Evolutionary conservation across 2,329 filamentous ascomycete genomes (phyloP).

Genomic region (Calonectria ilicicola): DNA sequence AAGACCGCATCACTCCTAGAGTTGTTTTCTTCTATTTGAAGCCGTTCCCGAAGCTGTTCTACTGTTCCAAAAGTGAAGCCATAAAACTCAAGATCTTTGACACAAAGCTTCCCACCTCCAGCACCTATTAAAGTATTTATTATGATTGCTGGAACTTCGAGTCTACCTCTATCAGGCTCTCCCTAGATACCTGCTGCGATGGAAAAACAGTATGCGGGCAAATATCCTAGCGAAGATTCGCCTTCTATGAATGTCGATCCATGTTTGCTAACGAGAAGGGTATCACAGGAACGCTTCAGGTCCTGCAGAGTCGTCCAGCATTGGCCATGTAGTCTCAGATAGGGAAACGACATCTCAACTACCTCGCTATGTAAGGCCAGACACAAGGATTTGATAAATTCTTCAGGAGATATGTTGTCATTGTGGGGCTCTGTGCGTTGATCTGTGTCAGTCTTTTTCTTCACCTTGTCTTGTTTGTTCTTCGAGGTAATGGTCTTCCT

Average conservation of each 20-base stretch:
- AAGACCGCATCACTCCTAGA: too few relatives aligned
- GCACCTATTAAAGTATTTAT: too few relatives aligned
- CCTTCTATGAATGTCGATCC: neutral
- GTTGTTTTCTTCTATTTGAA: neutral
- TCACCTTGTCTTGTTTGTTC: slow-evolving; percentile 25
- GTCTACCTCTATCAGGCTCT: too few relatives aligned
- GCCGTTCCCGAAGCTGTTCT: neutral
- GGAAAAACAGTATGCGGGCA: too few relatives aligned
- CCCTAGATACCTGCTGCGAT: too few relatives aligned
- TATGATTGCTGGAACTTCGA: too few relatives aligned
- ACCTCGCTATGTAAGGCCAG: slow-evolving; percentile 52
- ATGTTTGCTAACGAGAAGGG: neutral
- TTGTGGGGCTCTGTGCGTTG: neutral
- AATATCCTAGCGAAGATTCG: neutral
- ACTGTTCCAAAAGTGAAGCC: too few relatives aligned
- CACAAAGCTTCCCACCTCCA: too few relatives aligned
- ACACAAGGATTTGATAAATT: slow-evolving; percentile 48
- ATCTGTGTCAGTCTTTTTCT: neutral
- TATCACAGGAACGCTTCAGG: neutral
- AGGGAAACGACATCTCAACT: slow-evolving; percentile 49
- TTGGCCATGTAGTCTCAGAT: neutral
- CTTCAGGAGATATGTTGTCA: slow-evolving; percentile 24
- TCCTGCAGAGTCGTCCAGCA: neutral
- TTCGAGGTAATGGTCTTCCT: slow-evolving; percentile 30
- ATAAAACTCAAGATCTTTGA: neutral